These are phyloP conservation scores for Coriaria nepalensis DNA, from an alignment of 306 rosid species.

Conservation along the genomic window DNA sequence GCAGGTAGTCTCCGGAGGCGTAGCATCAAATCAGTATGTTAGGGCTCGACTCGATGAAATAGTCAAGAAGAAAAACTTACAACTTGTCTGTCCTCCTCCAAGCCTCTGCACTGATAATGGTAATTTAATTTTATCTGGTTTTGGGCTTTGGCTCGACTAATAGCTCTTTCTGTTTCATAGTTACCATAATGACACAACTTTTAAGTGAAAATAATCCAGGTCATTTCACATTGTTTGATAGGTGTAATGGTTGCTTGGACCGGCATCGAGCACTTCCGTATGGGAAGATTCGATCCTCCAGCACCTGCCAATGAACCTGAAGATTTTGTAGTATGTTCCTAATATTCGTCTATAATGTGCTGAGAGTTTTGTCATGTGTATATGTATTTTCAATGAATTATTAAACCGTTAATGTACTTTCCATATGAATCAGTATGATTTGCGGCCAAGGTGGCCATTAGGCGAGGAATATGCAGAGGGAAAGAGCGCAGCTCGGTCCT, in stretches of 20 bases:
- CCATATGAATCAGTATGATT: conserved; percentile 39
- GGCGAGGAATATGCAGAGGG: conserved; percentile 84
- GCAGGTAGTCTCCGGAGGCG: conserved; percentile 93
- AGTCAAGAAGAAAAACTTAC: conserved; percentile 51
- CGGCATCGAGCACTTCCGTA: conserved; percentile 79
- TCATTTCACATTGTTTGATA: too few species aligned
- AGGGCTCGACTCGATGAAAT: conserved; percentile 60
- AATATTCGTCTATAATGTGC: background rate
- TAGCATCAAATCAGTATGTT: conserved; percentile 83
- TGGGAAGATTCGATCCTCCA: conserved; percentile 91
- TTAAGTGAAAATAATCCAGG: too few species aligned
- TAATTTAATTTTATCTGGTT: conserved; percentile 21
- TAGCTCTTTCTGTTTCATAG: too few species aligned
- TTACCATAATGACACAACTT: too few species aligned
- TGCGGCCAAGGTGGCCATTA: conserved; percentile 92
- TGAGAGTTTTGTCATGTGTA: background rate
- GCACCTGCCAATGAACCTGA: conserved; percentile 85
- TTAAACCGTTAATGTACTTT: conserved; percentile 1
- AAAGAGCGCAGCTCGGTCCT: conserved; percentile 70
- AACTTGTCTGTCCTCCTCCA: conserved; percentile 90
- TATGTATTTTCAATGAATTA: background rate
- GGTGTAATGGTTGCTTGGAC: conserved; percentile 99
- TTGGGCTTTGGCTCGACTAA: too few species aligned
- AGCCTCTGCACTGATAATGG: conserved; percentile 94
- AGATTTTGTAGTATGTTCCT: conserved; percentile 50